phyloP scores from a whole-genome alignment of 192 early-diverging fungal species.

The Umbelopsis sp. region DNA sequence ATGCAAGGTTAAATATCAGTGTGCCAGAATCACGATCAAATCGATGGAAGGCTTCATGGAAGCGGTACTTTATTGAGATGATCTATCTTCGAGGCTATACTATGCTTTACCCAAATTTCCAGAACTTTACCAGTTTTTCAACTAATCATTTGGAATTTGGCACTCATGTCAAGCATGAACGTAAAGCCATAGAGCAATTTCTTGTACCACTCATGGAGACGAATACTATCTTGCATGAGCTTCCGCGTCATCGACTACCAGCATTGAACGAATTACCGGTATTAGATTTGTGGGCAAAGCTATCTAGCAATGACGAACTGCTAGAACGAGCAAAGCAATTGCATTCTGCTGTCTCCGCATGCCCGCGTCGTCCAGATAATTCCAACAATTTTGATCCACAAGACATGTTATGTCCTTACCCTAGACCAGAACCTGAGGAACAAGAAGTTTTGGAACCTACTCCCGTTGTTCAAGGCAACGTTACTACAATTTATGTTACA shows the following conservation, averaged over 20 bases:
- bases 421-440: not conserved
- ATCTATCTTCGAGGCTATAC: conserved; percentile 63
- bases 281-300: conserved; percentile 57
- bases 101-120: conserved; percentile 67
- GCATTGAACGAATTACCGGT: conserved; percentile 50
- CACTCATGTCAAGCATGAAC: conserved; percentile 54
- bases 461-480: not conserved
- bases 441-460: not conserved
- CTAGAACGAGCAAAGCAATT: conserved; percentile 41
- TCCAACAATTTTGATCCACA: conserved; percentile 32
- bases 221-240: conserved; percentile 47
- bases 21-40: conserved; percentile 58
- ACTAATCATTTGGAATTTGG: conserved; percentile 67
- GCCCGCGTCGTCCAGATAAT: conserved; percentile 24
- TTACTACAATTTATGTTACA: not conserved
- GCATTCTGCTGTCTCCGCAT: conserved; percentile 45
- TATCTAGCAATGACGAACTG: conserved; percentile 49
- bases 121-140: conserved; percentile 58
- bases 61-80: conserved; percentile 63
- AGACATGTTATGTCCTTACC: conserved; percentile 43
- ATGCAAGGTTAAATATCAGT: conserved; percentile 47
- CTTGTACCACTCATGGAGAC: conserved; percentile 59
- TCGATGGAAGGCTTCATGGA: conserved; percentile 65
- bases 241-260: conserved; percentile 54
- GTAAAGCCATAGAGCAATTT: conserved; percentile 51